phyloP scores from a whole-genome alignment of 129 eudicot species.

The Flaveria ramosissima region DNA sequence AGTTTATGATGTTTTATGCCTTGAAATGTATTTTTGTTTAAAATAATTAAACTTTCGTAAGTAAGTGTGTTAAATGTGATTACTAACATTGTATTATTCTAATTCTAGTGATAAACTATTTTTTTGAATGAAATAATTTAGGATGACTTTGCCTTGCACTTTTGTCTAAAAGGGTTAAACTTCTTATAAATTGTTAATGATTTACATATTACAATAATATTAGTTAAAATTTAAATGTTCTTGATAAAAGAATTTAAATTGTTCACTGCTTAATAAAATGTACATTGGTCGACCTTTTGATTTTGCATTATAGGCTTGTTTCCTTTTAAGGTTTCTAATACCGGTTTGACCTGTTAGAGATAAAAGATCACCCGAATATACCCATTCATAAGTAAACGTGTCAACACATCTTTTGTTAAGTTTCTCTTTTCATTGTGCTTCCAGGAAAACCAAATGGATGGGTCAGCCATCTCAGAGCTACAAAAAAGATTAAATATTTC shows the following conservation, averaged over 20 bases:
- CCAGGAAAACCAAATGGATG: slow-evolving; percentile 63
- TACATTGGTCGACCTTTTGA: neutral
- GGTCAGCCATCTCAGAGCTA: slow-evolving; percentile 56
- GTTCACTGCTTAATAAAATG: neutral
- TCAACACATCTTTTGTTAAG: neutral
- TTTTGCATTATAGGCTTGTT: neutral
- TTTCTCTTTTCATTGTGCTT: slow-evolving; percentile 26
- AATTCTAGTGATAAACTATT: neutral
- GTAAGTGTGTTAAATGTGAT: neutral
- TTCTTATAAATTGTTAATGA: too few species aligned
- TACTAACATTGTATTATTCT: neutral
- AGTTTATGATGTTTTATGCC: too few species aligned
- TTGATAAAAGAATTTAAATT: neutral
- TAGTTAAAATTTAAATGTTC: too few species aligned
- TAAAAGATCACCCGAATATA: neutral
- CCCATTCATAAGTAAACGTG: neutral
- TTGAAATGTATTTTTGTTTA: too few species aligned
- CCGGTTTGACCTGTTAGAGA: neutral
- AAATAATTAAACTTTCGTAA: too few species aligned
- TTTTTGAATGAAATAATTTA: neutral
- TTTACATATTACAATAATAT: too few species aligned
- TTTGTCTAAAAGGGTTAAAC: too few species aligned
- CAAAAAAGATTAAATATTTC: slow-evolving; percentile 55
- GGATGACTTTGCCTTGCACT: too few species aligned
- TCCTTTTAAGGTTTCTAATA: neutral